Base-by-base conservation (phyloP, 164 flowering plant species). In the Protea cynaroides region DNA sequence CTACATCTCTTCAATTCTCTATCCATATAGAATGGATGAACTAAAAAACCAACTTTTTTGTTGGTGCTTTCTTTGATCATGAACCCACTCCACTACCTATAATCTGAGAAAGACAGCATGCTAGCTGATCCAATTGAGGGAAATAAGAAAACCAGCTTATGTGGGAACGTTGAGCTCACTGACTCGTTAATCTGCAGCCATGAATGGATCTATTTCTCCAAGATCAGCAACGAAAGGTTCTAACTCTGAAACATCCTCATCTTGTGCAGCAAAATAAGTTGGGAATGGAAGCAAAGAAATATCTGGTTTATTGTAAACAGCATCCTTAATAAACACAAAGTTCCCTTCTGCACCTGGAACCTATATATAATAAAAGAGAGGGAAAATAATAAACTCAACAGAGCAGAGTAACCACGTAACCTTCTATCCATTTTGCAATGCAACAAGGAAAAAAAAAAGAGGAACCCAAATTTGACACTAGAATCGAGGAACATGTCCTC, bases 301-400 rank as follows among this genome's bases (percentile, higher is more conserved):
- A 69, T 85, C 89, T 8, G 96, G 96, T 77, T 85, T 94, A 79
- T 85, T 86, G 80, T 80, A 88, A 58, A 82, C 59, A 21, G 99
- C 81, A 82, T 94, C 99, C 69, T 73, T 88, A 72, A 94, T 77
- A 68, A 85, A 89, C 37, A 94, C 97, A 78, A 91, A 94, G 72
- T 84, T 88, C 60, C 99, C 99, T 77, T 75, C 81, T 5, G 96
- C 86, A 36, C 99, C 99, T 25, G 99, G 99, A 63, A 94, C 95
- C 98, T 94, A 83, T 34, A 69, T 40, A n/a, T n/a, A n/a, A n/a
- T 9, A 37, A 57, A 57, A 40, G 22, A 1, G n/a, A 11, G 10
- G 2, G 7, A 29, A 11, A 8, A 7, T 1, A 37, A 22, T 13
- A 37, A 63, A 63, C 46, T 18, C 23, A 37, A 1, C 25, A 51